A percentile compares a stretch with the other conserved stretches of the same genome.
Conservation (phyloP, 352 stramenopile genomes). For the Plasmopara viticola region DNA sequence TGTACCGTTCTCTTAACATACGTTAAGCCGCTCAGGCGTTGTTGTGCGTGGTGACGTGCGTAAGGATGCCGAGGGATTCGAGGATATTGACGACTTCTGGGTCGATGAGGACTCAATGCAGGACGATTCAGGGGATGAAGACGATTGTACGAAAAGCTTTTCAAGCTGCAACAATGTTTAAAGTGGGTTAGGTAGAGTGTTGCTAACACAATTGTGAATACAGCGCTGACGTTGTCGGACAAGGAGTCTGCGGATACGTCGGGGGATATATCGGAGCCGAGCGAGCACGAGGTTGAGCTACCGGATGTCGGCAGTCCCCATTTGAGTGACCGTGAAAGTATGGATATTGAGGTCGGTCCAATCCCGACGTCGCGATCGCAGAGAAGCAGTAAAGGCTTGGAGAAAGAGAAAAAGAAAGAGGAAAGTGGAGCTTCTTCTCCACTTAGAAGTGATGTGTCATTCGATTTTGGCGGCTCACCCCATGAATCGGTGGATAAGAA, state of each 20-base stretch:
- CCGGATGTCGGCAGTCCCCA: constrained; percentile 27
- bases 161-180: background rate
- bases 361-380: background rate
- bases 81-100: constrained; percentile 87
- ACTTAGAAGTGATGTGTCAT: constrained; percentile 27
- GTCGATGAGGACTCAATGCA: constrained; percentile 50
- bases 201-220: background rate
- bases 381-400: constrained; percentile 5
- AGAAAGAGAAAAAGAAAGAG: constrained; percentile 16
- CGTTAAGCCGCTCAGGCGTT: constrained; percentile 39
- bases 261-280: constrained; percentile 34
- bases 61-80: constrained; percentile 73
- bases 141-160: constrained; percentile 27
- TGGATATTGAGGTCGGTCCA: constrained; percentile 24
- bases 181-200: too few species aligned
- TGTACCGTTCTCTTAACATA: too few species aligned
- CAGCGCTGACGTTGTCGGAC: constrained; percentile 34
- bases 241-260: constrained; percentile 41
- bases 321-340: constrained; percentile 27
- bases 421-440: constrained; percentile 19
- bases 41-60: constrained; percentile 60
- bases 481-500: constrained; percentile 27
- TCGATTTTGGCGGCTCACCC: constrained; percentile 35
- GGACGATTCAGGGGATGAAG: constrained; percentile 29
- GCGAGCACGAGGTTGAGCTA: constrained; percentile 42